Base-by-base conservation (phyloP, 2,329 filamentous ascomycete genomes). In the Xylariaceae sp. region DNA sequence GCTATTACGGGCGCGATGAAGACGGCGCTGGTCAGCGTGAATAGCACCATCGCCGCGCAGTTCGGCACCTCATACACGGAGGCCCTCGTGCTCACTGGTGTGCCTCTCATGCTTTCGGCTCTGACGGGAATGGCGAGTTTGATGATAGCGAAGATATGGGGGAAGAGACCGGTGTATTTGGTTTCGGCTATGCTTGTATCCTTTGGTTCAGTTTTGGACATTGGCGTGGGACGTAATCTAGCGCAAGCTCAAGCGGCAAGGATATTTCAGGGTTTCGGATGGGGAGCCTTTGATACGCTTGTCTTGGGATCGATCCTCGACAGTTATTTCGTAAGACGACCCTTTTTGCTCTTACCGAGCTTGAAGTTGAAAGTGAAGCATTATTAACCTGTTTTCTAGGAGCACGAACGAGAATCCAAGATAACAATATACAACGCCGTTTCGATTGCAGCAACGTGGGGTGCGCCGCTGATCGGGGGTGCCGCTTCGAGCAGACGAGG, bases 211-310 rank as follows among this genome's bases (percentile, higher is more conserved):
- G 58, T 75, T 2, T 79, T 75, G 74, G 77, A 75, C 50, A 73
- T 71, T 48, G 64, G 66, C 16, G 66, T 72, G 5, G 55, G 57
- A 6, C 57, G 58, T 38, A 69, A 60, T 50, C 75, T 71, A 43
- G 64, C 61, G 7, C 66, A 73, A 44, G 74, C 72, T 55, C 72
- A 80, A 69, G 69, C 68, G 0, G 73, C 76, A 2, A 69, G 79
- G 8, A 56, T 78, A 16, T 67, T 82, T 25, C 76, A 81, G 55
- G 77, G 77, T 1, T 44, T 82, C 0, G 78, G 74, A n/a, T 80
- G 79, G 74, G 78, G 78, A 5, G 71, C 73, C 10, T 78, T 81
- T 48, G 79, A 82, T 52, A 72, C 70, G 5, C 60, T 82, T 32
- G 65, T 79, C 22, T 61, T 74, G 23, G 70, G 68, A 2, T 75